phyloP scores from a whole-genome alignment of 2,329 filamentous ascomycete genomes.

The Clarireedia homoeocarpa region DNA sequence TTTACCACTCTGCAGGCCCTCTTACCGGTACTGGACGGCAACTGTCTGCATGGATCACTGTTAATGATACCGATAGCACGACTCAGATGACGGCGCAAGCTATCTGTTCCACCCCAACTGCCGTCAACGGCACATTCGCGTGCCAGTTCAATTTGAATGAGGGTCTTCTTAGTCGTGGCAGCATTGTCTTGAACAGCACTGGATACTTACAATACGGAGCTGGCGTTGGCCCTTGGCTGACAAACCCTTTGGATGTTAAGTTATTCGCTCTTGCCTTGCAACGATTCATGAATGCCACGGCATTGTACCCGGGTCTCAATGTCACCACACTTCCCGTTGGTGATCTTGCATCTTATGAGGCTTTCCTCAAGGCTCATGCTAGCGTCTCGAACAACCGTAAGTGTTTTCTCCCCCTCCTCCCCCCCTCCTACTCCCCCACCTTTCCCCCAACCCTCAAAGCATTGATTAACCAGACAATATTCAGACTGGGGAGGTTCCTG shows the following conservation, averaged over 20 bases:
- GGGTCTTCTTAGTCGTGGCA: not conserved
- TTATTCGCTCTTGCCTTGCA: not conserved
- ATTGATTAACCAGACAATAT: not conserved
- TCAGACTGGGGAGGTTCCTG: slow-evolving; percentile 4
- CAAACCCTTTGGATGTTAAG: not conserved
- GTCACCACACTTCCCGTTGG: not conserved
- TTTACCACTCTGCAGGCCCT: not conserved
- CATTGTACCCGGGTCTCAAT: not conserved
- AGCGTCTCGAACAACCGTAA: not conserved
- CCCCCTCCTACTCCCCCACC: not conserved
- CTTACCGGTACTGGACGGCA: not conserved
- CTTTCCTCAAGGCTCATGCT: not conserved
- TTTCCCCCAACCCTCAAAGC: not conserved
- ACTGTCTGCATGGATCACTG: not conserved
- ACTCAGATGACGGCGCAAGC: not conserved
- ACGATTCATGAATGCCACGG: not conserved
- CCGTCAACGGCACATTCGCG: not conserved
- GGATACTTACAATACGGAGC: not conserved
- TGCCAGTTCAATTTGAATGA: slow-evolving; percentile 1
- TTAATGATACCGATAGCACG: not conserved
- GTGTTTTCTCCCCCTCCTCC: not conserved
- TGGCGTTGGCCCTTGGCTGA: not conserved
- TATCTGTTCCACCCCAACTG: not conserved
- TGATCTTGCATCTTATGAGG: not conserved
- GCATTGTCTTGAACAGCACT: not conserved